Evolutionary conservation across 2,329 filamentous ascomycete genomes (phyloP).

Genomic region (Aspergillus glaucus): DNA sequence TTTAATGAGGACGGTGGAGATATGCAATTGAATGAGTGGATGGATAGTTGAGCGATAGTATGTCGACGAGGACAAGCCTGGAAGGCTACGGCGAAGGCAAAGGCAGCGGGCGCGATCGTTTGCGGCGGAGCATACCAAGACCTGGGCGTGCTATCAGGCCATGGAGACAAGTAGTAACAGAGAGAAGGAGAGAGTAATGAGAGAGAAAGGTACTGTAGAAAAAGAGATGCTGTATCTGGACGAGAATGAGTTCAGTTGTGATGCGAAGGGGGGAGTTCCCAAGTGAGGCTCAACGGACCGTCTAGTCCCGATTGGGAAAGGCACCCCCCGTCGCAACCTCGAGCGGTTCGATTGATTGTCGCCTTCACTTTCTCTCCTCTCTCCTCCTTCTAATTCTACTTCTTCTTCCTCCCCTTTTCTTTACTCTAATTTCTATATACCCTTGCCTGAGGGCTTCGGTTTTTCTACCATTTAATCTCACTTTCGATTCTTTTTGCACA

Average conservation of each 20-base stretch:
- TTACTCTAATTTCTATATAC: not conserved
- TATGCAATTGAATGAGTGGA: conserved; percentile 12
- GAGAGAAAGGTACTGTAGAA: not conserved
- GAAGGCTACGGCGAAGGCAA: conserved; percentile 2
- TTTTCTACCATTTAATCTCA: conserved; percentile 13
- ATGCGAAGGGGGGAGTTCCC: not conserved
- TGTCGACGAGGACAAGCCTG: conserved; percentile 4
- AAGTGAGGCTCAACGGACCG: conserved; percentile 14
- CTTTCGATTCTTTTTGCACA: conserved; percentile 10
- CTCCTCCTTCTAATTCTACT: conserved; percentile 6
- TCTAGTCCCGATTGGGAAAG: conserved; percentile 18
- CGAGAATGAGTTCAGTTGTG: not conserved
- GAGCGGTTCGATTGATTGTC: conserved; percentile 20
- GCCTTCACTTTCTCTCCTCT: conserved; percentile 12
- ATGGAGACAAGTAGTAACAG: not conserved
- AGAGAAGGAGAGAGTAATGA: not conserved
- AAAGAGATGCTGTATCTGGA: not conserved
- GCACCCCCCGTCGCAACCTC: conserved; percentile 17
- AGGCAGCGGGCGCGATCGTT: conserved; percentile 9
- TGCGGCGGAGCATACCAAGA: conserved; percentile 9
- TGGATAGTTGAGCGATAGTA: conserved; percentile 7
- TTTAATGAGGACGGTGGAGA: conserved; percentile 10
- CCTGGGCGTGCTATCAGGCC: not conserved
- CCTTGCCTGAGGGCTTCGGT: conserved; percentile 8
- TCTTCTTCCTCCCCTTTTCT: conserved; percentile 3